These are phyloP conservation scores for Colletotrichum theobromicola DNA, from an alignment of 2,329 filamentous ascomycete species.

Conservation along the genomic window DNA sequence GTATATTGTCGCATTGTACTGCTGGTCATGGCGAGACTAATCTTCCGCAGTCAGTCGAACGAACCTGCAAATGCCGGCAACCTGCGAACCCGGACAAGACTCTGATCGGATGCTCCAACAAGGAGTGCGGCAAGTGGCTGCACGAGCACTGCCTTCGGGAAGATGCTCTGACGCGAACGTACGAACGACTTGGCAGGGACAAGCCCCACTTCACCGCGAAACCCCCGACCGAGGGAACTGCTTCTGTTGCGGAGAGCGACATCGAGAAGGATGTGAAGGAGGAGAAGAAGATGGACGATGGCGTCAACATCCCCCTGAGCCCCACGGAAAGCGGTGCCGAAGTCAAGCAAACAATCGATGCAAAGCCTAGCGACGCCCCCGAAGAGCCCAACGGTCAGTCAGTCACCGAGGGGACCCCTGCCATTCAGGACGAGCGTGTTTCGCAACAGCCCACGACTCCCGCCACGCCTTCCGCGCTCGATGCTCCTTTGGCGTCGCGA, in stretches of 20 bases:
- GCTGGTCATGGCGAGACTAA: background rate
- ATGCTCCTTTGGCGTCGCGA: conserved; percentile 5
- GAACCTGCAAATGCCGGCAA: conserved; percentile 62
- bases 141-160: conserved; percentile 68
- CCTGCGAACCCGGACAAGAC: conserved; percentile 68
- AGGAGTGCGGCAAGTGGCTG: conserved; percentile 64
- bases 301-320: conserved; percentile 45
- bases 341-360: conserved; percentile 57
- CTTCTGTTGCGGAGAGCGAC: conserved; percentile 35
- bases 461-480: conserved; percentile 5
- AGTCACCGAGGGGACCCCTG: conserved; percentile 24
- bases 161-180: conserved; percentile 56
- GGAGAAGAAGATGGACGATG: conserved; percentile 15
- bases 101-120: conserved; percentile 62
- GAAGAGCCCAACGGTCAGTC: conserved; percentile 44
- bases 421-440: conserved; percentile 24
- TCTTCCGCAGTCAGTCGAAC: conserved; percentile 52
- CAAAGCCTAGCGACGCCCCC: conserved; percentile 51
- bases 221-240: conserved; percentile 18
- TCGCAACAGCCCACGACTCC: conserved; percentile 25
- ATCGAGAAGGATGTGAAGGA: conserved; percentile 34
- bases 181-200: conserved; percentile 53
- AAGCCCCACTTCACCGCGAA: conserved; percentile 50
- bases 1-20: conserved; percentile 25
- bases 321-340: conserved; percentile 56